Base-by-base conservation (phyloP, 495 filamentous ascomycete genomes). In the Rhizodiscina lignyota region DNA sequence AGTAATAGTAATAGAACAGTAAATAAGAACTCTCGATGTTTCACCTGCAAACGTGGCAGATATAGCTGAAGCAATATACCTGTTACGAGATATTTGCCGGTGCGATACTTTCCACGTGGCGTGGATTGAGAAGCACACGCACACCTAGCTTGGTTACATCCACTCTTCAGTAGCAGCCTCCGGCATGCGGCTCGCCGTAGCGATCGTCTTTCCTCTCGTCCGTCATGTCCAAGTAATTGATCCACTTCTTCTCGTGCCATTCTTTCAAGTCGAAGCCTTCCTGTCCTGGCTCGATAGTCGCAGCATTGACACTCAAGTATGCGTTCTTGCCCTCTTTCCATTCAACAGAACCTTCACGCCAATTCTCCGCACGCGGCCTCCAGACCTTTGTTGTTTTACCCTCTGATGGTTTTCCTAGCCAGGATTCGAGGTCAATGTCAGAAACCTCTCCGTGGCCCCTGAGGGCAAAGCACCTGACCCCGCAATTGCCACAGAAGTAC, bases 401-500 rank as follows among this genome's bases (percentile, higher is more conserved):
- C 21, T 23, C 29, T 13, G 18, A 2, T 16, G 12, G 10, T n/a
- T 15, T 19, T 10, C 20, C 2, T 10, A 37, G 26, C 37, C 28
- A 23, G 5, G 32, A 12, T 20, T 21, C 29, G 1, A 39, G 13
- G 11, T 39, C 37, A 4, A 39, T 23, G 28, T 39, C 30, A 11
- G 21, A 17, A 4, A 16, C 15, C 37, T 39, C 37, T 4, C 30
- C 21, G 10, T 20, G 3, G 11, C 37, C 37, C 2, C 20, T 12
- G 18, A 32, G 24, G 12, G 29, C 16, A 19, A 39, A 33, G 18
- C 37, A 39, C 18, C 37, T 11, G 12, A 34, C 30, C 8, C 37
- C 37, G 20, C 37, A 39, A 15, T 21, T 39, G 15, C 11, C 13
- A n/a, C 37, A 39, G 23, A 39, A 39, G 21, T 20, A 39, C 37